Conservation (phyloP, 116 monocot genomes). For the Phalaenopsis hybrid region DNA sequence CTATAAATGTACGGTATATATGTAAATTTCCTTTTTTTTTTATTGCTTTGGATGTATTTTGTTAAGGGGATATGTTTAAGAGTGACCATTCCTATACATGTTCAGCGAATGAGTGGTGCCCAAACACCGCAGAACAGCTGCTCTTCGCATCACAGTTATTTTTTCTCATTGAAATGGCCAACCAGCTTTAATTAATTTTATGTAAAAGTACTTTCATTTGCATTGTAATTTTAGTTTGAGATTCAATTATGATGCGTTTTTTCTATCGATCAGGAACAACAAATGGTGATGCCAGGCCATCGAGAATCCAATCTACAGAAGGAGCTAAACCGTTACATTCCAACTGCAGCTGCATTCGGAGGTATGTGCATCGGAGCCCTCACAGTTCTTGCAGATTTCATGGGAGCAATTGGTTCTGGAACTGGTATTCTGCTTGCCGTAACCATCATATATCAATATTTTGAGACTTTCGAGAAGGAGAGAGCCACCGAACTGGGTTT, state of each 20-base stretch:
- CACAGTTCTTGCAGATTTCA: constrained; percentile 65
- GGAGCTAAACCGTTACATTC: constrained; percentile 25
- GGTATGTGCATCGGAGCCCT: constrained; percentile 63
- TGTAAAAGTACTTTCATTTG: too few species aligned
- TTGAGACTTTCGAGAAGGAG: constrained; percentile 30
- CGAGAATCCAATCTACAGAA: constrained; percentile 24
- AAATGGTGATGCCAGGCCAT: constrained; percentile 73
- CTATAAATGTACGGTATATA: too few species aligned
- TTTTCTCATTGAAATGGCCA: too few species aligned
- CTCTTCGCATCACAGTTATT: too few species aligned
- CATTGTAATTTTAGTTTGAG: neutral
- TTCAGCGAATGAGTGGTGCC: too few species aligned
- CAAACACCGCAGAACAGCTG: too few species aligned
- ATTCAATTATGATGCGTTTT: neutral
- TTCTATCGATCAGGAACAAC: constrained; percentile 32
- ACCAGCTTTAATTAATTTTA: too few species aligned
- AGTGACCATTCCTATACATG: too few species aligned
- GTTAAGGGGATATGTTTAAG: too few species aligned
- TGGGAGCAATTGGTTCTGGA: constrained; percentile 70
- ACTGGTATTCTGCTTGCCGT: constrained; percentile 60
- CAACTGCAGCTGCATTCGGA: constrained; percentile 25
- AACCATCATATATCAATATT: constrained; percentile 49
- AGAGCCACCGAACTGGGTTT: constrained; percentile 25
- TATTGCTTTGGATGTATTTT: too few species aligned
- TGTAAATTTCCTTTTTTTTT: too few species aligned